phyloP scores from a whole-genome alignment of 2,329 filamentous ascomycete genomes.

The Phyllosticta citribraziliensis region DNA sequence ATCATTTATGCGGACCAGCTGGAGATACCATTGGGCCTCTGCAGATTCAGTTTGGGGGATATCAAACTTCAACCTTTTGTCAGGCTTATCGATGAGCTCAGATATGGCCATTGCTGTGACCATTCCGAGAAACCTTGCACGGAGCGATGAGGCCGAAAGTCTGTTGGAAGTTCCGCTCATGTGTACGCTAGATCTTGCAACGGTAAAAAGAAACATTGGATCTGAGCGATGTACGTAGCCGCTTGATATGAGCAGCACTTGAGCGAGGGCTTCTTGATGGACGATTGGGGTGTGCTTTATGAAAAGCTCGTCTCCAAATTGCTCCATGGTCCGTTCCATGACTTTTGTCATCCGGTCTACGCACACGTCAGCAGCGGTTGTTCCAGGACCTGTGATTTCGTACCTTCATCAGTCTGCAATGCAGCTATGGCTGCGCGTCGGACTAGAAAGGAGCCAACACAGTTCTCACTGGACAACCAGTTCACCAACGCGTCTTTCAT shows the following conservation, averaged over 20 bases:
- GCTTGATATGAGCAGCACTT: conserved; percentile 66
- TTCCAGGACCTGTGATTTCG: neutral
- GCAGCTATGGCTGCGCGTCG: conserved; percentile 20
- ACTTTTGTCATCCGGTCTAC: conserved; percentile 22
- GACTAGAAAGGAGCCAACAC: conserved; percentile 13
- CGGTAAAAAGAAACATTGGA: conserved; percentile 55
- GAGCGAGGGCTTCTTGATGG: conserved; percentile 80
- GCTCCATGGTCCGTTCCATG: conserved; percentile 57
- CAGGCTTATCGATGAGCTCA: conserved; percentile 53
- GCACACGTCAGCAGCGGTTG: neutral
- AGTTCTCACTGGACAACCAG: conserved; percentile 16
- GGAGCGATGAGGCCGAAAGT: conserved; percentile 63
- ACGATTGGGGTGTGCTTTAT: conserved; percentile 76
- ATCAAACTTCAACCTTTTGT: conserved; percentile 71
- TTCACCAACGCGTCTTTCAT: conserved; percentile 14
- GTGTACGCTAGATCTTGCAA: conserved; percentile 64
- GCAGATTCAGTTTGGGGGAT: conserved; percentile 65
- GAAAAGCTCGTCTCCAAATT: conserved; percentile 79
- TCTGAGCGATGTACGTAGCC: conserved; percentile 63
- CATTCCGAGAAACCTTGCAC: conserved; percentile 79
- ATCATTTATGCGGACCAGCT: conserved; percentile 54
- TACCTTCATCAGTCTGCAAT: conserved; percentile 14
- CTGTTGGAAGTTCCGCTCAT: conserved; percentile 76
- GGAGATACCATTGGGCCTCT: conserved; percentile 68
- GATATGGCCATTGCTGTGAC: conserved; percentile 67